These are phyloP conservation scores for Periconia sp. DNA, from an alignment of 2,329 filamentous ascomycete species.

Conservation along the genomic window DNA sequence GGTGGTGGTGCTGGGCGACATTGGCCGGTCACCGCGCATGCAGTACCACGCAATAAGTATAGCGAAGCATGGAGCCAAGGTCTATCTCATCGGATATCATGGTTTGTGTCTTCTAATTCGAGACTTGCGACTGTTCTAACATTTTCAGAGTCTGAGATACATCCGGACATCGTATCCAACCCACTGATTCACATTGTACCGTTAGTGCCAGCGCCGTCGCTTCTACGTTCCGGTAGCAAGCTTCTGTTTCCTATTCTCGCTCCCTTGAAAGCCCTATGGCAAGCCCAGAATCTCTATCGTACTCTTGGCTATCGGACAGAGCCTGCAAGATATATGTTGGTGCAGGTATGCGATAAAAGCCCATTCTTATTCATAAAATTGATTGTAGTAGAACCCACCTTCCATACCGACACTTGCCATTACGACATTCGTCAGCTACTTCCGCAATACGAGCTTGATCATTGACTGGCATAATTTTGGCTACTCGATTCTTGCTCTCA, in stretches of 20 bases:
- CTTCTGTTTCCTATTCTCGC: constrained; percentile 79
- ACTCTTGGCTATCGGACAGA: constrained; percentile 75
- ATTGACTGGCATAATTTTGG: constrained; percentile 99
- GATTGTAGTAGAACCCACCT: constrained; percentile 75
- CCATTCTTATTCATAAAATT: background rate
- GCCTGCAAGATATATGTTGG: constrained; percentile 83
- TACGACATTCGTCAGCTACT: constrained; percentile 71
- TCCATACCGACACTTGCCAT: constrained; percentile 89
- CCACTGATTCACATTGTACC: constrained; percentile 73
- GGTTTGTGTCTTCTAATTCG: constrained; percentile 55
- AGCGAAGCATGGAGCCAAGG: constrained; percentile 77
- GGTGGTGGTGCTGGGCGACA: constrained; percentile 91
- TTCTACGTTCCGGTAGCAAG: constrained; percentile 70
- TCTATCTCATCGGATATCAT: constrained; percentile 87
- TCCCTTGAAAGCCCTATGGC: constrained; percentile 85
- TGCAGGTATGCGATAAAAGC: constrained; percentile 62
- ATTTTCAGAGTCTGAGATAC: constrained; percentile 73
- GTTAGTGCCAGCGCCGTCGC: constrained; percentile 69
- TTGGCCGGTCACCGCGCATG: constrained; percentile 96
- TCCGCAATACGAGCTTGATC: constrained; percentile 81
- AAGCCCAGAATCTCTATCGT: constrained; percentile 73
- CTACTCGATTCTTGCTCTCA: constrained; percentile 84
- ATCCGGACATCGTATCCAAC: constrained; percentile 76
- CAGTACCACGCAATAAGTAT: constrained; percentile 97
- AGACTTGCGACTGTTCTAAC: constrained; percentile 1